Conservation (phyloP, 2,329 filamentous ascomycete genomes). For the Nigrospora sphaerica region DNA sequence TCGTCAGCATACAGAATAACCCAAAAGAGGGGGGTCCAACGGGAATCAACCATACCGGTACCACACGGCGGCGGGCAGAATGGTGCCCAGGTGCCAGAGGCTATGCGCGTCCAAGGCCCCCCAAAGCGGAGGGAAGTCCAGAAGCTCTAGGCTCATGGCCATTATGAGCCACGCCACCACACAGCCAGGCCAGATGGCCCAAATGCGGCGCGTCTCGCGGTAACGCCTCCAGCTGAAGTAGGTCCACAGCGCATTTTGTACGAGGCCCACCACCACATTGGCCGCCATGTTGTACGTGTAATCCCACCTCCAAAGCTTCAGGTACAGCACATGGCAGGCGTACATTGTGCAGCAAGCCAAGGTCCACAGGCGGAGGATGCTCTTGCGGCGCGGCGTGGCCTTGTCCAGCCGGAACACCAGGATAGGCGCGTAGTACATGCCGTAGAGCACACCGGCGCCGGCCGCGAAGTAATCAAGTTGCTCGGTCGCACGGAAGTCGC, state of each 20-base stretch:
- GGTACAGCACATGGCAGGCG: conserved; percentile 68
- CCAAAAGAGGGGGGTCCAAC: conserved; percentile 2
- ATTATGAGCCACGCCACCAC: conserved; percentile 87
- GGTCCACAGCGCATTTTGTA: conserved; percentile 80
- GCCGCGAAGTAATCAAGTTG: conserved; percentile 95
- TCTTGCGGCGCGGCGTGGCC: conserved; percentile 28
- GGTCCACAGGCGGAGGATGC: conserved; percentile 69
- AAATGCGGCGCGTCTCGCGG: conserved; percentile 60
- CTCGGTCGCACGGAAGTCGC: conserved; percentile 81
- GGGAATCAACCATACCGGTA: conserved; percentile 65
- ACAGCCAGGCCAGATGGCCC: conserved; percentile 85
- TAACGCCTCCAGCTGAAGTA: conserved; percentile 76
- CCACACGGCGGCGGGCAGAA: conserved; percentile 81
- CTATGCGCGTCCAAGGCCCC: conserved; percentile 88
- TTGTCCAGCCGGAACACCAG: conserved; percentile 77
- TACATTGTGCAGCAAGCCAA: conserved; percentile 65
- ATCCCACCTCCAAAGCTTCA: conserved; percentile 83
- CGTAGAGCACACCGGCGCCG: conserved; percentile 83
- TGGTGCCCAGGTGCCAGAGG: conserved; percentile 91
- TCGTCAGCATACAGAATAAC: background rate
- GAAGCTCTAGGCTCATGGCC: conserved; percentile 90
- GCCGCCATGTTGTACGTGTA: conserved; percentile 98
- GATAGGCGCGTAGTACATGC: conserved; percentile 77
- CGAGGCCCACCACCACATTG: conserved; percentile 74
- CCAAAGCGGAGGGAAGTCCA: conserved; percentile 83